Base-by-base conservation (phyloP, 1,284 basidiomycete species). In the Tylopilus sp. region DNA sequence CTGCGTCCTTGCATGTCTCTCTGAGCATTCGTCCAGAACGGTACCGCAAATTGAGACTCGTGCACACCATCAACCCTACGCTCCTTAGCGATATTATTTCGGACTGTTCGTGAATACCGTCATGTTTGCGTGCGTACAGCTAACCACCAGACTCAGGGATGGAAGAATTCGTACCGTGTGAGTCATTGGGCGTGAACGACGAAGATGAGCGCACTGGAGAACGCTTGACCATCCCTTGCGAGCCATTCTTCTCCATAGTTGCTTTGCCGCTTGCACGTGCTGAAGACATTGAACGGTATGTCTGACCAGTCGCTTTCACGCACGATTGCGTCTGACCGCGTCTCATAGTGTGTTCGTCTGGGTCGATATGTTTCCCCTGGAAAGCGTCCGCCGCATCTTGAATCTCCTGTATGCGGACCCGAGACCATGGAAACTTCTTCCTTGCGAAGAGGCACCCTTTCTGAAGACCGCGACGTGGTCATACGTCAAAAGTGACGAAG, bases 381-480 rank as follows among this genome's bases (percentile, higher is more conserved):
- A 74, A 59, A 84, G 79, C 10, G 71, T 72, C 4, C 75, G 79
- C 52, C 74, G 78, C 19, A 63, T 76, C 16, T 57, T 85, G 48
- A 80, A 82, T 54, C 64, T 79, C 13, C 50, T 75, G 16, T 73
- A 72, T 49, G 72, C 74, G 2, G 61, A 72, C 21, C 73, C 72
- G 2, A 51, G 45, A 3, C 48, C 66, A 16, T 80, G 77, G 74
- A 65, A 57, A 34, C 77, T 82, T 53, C 53, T 63, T 46, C 58
- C 65, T 6, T 61, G 63, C 37, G 58, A 68, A 12, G 61, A 65
- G 11, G 74, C 77, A 18, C 53, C 71, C 2, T 59, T 75, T 36
- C 74, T 84, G 48, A 73, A 70, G 50, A 70, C 71, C 50, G 73
- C 73, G 44, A 66, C 72, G n/a, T 88, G 84, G 84, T 69, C 68